Evolutionary conservation across 2,329 filamentous ascomycete genomes (phyloP), one percentile per base, ranked within the genome.

Genomic region (Colletotrichum zoysiae): DNA sequence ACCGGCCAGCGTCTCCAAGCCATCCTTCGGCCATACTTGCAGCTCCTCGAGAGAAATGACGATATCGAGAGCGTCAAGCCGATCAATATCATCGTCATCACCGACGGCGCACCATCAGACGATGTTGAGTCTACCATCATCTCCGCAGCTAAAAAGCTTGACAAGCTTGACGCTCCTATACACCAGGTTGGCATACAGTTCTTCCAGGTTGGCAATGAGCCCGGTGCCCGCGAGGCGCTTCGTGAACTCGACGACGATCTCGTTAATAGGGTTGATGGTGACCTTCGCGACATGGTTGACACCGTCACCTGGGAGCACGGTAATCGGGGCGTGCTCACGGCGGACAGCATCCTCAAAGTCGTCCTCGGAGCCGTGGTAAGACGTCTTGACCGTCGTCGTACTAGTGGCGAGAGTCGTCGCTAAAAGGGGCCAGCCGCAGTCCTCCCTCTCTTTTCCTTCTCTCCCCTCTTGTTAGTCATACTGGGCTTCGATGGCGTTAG

Each of bases 151-250:
- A 87, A 86, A 80, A 90, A 89, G 77, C 88, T 98, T 42, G 92
- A 96, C 77, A 81, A 81, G 63, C 80, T 92, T 9, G 86, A 91
- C 11, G 94, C 94, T 0, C 90, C 92, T 5, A 87, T 91, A 0
- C 93, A 93, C 85, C 96, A 98, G 83, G 85, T 98, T 11, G 95
- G 95, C 44, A 90, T 98, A 68, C 95, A 98, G 80, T 98, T 98
- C 84, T 97, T 98, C 85, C 95, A 98, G 82, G 93, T 98, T 56
- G 95, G 96, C 68, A 86, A 88, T 61, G 93, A 97, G 76, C 78
- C 82, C 0, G 84, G 81, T 0, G 95, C 95, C 0, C 85, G 86
- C 1, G 81, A 86, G 75, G 90, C 92, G 67, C 84, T 98, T 50
- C 84, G 88, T 75, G 86, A 91, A 58, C 85, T 98, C 9, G 95